phyloP scores from a whole-genome alignment of 2,329 filamentous ascomycete genomes.

The Alternaria brassicicola region DNA sequence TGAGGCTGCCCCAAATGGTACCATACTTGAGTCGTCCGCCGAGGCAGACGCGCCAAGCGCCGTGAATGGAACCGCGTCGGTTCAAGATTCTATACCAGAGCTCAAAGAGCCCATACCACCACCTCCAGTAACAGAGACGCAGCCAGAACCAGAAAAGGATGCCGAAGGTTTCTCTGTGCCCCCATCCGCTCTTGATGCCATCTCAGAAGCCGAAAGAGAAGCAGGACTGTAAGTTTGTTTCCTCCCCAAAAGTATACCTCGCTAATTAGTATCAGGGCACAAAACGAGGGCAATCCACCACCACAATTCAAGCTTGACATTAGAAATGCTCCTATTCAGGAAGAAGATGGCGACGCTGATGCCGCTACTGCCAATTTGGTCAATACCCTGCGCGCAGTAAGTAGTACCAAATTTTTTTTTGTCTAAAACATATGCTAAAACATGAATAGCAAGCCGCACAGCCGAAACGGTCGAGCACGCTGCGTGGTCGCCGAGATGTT shows the following conservation, averaged over 20 bases:
- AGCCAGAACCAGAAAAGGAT: constrained; percentile 61
- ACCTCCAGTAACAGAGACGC: constrained; percentile 28
- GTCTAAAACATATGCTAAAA: constrained; percentile 26
- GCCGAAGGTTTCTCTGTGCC: constrained; percentile 79
- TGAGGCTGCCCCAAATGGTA: constrained; percentile 43
- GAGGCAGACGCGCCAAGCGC: constrained; percentile 26
- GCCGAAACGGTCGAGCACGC: constrained; percentile 65
- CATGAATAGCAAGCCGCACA: constrained; percentile 62
- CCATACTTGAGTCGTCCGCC: constrained; percentile 26
- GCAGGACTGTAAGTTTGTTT: constrained; percentile 48
- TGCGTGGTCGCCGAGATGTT: constrained; percentile 87
- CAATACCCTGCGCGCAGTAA: constrained; percentile 68
- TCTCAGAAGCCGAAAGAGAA: constrained; percentile 75
- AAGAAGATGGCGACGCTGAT: constrained; percentile 75
- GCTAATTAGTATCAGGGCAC: constrained; percentile 17
- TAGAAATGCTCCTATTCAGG: constrained; percentile 75
- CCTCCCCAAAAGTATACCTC: not conserved
- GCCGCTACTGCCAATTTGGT: constrained; percentile 77
- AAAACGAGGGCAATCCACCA: constrained; percentile 32
- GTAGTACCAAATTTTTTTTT: constrained; percentile 26
- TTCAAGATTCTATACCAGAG: constrained; percentile 43
- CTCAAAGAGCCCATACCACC: constrained; percentile 47
- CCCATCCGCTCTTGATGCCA: constrained; percentile 61
- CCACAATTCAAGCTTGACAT: constrained; percentile 80
- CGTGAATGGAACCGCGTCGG: constrained; percentile 38